phyloP scores from a whole-genome alignment of 257 asterid species.

The Jasminum sambac region DNA sequence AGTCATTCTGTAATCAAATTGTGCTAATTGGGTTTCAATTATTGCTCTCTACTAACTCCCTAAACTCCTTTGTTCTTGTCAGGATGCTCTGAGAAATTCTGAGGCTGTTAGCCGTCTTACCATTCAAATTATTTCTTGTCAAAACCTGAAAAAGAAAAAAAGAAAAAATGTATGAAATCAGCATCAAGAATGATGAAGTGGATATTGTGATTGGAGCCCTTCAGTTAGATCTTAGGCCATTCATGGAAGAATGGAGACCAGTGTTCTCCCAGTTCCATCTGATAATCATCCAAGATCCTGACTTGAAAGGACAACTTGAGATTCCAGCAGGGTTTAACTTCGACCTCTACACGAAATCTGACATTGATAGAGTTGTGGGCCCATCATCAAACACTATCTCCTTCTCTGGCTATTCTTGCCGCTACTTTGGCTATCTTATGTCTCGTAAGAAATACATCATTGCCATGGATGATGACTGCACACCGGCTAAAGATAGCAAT shows the following conservation, averaged over 20 bases:
- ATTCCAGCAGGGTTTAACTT: slow-evolving; percentile 66
- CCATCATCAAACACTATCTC: slow-evolving; percentile 41
- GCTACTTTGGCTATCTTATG: slow-evolving; percentile 85
- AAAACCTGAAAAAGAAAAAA: slow-evolving; percentile 11
- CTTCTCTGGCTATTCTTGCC: slow-evolving; percentile 82
- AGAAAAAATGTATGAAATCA: slow-evolving; percentile 46
- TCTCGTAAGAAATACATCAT: slow-evolving; percentile 68
- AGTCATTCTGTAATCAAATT: slow-evolving; percentile 14
- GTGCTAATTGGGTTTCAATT: slow-evolving; percentile 10
- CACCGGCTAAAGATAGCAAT: slow-evolving; percentile 62
- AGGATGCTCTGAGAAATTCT: slow-evolving; percentile 83
- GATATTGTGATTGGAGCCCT: slow-evolving; percentile 72
- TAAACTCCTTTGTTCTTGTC: slow-evolving; percentile 33
- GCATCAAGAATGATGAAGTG: slow-evolving; percentile 51
- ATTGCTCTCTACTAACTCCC: slow-evolving; percentile 23
- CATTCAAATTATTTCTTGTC: not conserved
- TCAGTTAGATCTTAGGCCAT: slow-evolving; percentile 67
- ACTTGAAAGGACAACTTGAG: slow-evolving; percentile 65
- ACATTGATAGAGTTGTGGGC: slow-evolving; percentile 66
- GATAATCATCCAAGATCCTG: slow-evolving; percentile 80
- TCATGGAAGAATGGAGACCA: slow-evolving; percentile 86
- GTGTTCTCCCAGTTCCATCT: slow-evolving; percentile 78
- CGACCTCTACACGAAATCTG: slow-evolving; percentile 57
- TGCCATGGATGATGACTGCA: slow-evolving; percentile 81
- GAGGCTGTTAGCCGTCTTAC: slow-evolving; percentile 22